These are phyloP conservation scores for Trypanosoma mega DNA, from an alignment of 208 protist genomes.

Conservation along the genomic window DNA sequence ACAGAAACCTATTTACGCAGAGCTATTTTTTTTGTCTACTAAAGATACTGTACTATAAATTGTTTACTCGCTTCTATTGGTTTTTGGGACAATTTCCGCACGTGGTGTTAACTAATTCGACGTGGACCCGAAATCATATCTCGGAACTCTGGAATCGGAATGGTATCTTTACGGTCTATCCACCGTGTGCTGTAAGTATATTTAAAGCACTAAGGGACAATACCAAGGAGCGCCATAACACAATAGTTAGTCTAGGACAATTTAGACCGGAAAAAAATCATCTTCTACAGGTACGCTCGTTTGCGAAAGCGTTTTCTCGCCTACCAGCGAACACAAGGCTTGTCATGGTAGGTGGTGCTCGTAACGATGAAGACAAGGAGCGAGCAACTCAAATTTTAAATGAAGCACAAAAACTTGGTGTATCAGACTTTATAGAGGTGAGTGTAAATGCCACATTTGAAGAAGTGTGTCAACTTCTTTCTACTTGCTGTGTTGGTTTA, in stretches of 20 bases:
- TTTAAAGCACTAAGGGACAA: constrained; percentile 37
- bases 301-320: constrained; percentile 44
- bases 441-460: constrained; percentile 57
- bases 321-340: constrained; percentile 50
- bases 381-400: constrained; percentile 56
- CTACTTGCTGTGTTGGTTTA: constrained; percentile 83
- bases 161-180: constrained; percentile 72
- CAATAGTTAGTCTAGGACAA: constrained; percentile 95
- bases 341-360: constrained; percentile 86
- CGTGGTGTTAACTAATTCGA: constrained; percentile 94
- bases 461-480: constrained; percentile 45
- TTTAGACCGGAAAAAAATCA: constrained; percentile 99
- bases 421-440: constrained; percentile 64
- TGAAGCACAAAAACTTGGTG: constrained; percentile 39
- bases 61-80: constrained; percentile 90
- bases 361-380: constrained; percentile 76
- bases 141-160: constrained; percentile 70
- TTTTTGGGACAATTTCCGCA: constrained; percentile 73
- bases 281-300: constrained; percentile 90
- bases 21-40: constrained; percentile 34
- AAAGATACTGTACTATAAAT: constrained; percentile 90
- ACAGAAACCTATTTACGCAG: constrained; percentile 50
- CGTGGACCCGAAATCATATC: constrained; percentile 97
- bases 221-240: constrained; percentile 36
- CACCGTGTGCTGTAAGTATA: constrained; percentile 87